Evolutionary conservation across 257 asterid genomes (phyloP).

Genomic region (Anisodus tanguticus): DNA sequence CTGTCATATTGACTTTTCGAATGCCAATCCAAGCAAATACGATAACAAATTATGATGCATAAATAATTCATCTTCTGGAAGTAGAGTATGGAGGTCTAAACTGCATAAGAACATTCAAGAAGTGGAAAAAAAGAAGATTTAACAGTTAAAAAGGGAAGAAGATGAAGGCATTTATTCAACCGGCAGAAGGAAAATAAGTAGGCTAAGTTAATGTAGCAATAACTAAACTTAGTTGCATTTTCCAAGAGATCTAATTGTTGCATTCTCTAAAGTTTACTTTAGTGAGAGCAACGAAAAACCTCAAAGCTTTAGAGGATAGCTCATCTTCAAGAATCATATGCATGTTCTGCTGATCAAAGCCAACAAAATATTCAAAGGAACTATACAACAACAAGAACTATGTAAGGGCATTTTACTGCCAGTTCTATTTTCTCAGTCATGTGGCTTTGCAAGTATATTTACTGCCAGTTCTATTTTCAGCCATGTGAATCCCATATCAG

Average conservation of each 20-base stretch:
- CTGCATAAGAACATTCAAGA: not conserved
- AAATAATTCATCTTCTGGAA: not conserved
- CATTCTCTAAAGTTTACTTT: not conserved
- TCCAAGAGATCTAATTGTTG: not conserved
- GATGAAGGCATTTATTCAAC: not conserved
- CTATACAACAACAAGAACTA: too few species aligned
- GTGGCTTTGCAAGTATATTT: not conserved
- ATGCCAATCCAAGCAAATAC: not conserved
- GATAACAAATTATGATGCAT: not conserved
- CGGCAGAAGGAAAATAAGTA: not conserved
- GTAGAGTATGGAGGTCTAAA: not conserved
- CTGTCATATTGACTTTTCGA: not conserved
- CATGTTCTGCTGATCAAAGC: not conserved
- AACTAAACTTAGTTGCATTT: not conserved
- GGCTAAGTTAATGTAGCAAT: not conserved
- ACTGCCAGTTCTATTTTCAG: not conserved
- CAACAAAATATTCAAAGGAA: not conserved
- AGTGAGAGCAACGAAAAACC: not conserved
- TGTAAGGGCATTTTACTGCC: not conserved
- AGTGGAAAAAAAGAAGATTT: not conserved
- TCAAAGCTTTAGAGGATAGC: not conserved
- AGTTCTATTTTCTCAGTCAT: not conserved
- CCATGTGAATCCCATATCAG: not conserved
- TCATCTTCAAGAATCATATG: not conserved
- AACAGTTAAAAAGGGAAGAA: not conserved